Evolutionary conservation across 495 filamentous ascomycete genomes (phyloP), one percentile per base, ranked within the genome.

Genomic region (Penicillium goetzii): DNA sequence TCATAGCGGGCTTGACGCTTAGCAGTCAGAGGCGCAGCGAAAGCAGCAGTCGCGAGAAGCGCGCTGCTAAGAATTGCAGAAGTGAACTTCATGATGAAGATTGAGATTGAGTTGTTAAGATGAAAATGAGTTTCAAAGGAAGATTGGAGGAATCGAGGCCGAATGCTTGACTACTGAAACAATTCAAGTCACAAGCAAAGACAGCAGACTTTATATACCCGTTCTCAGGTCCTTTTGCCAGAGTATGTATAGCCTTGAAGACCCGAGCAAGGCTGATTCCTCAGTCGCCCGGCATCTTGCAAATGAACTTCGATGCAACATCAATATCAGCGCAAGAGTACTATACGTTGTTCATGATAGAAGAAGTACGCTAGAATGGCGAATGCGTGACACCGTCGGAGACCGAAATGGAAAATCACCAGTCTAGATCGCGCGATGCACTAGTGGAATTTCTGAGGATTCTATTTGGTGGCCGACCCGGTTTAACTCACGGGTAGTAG

Each of bases 1-100:
- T 63, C 67, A 30, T 64, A 38, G 54, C 69, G 69, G 30, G 68
- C 72, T 34, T 62, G 64, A 43, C 69, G 63, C 28, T 68, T 54
- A 25, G 58, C 62, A 23, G 67, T 75, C 57, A 68, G 65, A 49
- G 74, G 71, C 43, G 71, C 69, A 15, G 72, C 72, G 25, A 66
- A 53, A 26, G 55, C 55, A 30, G 55, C 21, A 43, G 55, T 28
- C n/a, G 55, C 36, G 1, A 57, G 55, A 26, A 57, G 34, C 55
- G 36, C 30, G 33, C 11, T 57, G 55, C 34, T 57, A 3, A 57
- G 14, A 41, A 43, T 26, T 3, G 55, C 55, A 0, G 38, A 8
- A n/a, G 25, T 21, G 36, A 57, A 57, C 55, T 57, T 57, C 55
- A 57, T 57, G 55, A 45, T 57, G 43, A 25, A 25, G 19, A 47